A percentile compares a stretch with the other conserved stretches of the same genome.
phyloP scores from a whole-genome alignment of 2,329 filamentous ascomycete species.

The Calonectria crousiana region DNA sequence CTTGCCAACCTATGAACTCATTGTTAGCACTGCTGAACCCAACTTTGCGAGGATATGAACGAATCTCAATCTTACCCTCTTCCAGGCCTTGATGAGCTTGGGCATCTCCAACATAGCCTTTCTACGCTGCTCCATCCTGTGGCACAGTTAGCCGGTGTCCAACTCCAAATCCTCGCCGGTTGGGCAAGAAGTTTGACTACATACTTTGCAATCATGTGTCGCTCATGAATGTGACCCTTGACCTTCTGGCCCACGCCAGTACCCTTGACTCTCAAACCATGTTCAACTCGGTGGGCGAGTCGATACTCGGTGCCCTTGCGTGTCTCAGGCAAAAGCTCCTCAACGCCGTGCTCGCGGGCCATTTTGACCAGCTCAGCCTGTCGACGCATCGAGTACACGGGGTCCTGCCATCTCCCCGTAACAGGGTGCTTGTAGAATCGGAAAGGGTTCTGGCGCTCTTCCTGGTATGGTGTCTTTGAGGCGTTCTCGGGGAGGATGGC shows the following conservation, averaged over 20 bases:
- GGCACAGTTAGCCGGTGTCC: slow-evolving; percentile 32
- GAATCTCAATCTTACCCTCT: slow-evolving; percentile 72
- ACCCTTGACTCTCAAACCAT: slow-evolving; percentile 87
- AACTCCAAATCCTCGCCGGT: not conserved
- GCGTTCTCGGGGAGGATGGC: slow-evolving; percentile 64
- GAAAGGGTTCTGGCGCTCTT: slow-evolving; percentile 82
- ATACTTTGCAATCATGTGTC: slow-evolving; percentile 81
- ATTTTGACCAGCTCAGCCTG: slow-evolving; percentile 94
- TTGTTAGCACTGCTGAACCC: slow-evolving; percentile 48
- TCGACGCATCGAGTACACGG: slow-evolving; percentile 83
- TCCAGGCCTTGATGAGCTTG: slow-evolving; percentile 91
- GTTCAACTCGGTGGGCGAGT: slow-evolving; percentile 79
- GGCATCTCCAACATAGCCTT: slow-evolving; percentile 97
- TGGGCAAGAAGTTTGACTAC: slow-evolving; percentile 45
- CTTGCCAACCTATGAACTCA: slow-evolving; percentile 61
- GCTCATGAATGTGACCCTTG: slow-evolving; percentile 95
- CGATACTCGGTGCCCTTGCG: slow-evolving; percentile 80
- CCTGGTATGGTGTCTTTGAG: slow-evolving; percentile 64
- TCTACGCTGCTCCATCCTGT: slow-evolving; percentile 86
- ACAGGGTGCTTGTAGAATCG: slow-evolving; percentile 79
- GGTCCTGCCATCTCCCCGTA: slow-evolving; percentile 87
- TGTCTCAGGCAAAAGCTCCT: slow-evolving; percentile 82
- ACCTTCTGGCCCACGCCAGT: slow-evolving; percentile 93
- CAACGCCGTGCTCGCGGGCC: slow-evolving; percentile 81
- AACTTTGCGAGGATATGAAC: not conserved